Base-by-base conservation (phyloP, 306 rosid genomes). In the Mimosa pudica region DNA sequence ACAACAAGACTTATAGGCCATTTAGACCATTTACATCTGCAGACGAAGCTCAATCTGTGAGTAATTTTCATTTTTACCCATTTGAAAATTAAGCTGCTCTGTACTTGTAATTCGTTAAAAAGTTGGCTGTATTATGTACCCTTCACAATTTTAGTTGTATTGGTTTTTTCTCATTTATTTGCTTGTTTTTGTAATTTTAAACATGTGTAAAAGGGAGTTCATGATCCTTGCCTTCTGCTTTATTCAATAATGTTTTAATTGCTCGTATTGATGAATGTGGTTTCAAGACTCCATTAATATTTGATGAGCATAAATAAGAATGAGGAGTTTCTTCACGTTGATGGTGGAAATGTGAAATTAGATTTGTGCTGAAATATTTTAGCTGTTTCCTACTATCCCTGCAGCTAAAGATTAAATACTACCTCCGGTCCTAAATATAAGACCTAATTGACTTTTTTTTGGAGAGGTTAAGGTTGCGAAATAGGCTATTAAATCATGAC, bases 1-100 rank as follows among this genome's bases (percentile, higher is more conserved):
- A 90, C 86, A 94, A 94, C 82, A 92, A 92, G 80, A 92, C 98
- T 18, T 94, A 88, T 77, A 89, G 98, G 52, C 98, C 94, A 52
- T 89, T 86, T 82, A 89, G 96, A 58, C 93, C 93, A 36, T 75
- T 94, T 86, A 83, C 88, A 65, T 83, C 82, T 6, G 93, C 87
- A 76, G 98, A 94, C 77, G 98, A 94, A 90, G 52, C 85, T 62
- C 98, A 92, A 86, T 76, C 97, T 47, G 98, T 94, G 89, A 80
- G 82, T 64, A 68, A 65, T 60, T 58, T 69, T 69, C 54, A 44
- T 3, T 69, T n/a, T 18, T 44, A 18, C 7, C 54, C 55, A 0
- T 8, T 69, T 10, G 44, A 14, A 44, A 61, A 64, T 66, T 35
- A 63, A 60, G 10, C 62, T 85, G 47, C 35, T 52, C 35, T 70